phyloP scores from a whole-genome alignment of 495 filamentous ascomycete genomes.

The Neurospora discreta region DNA sequence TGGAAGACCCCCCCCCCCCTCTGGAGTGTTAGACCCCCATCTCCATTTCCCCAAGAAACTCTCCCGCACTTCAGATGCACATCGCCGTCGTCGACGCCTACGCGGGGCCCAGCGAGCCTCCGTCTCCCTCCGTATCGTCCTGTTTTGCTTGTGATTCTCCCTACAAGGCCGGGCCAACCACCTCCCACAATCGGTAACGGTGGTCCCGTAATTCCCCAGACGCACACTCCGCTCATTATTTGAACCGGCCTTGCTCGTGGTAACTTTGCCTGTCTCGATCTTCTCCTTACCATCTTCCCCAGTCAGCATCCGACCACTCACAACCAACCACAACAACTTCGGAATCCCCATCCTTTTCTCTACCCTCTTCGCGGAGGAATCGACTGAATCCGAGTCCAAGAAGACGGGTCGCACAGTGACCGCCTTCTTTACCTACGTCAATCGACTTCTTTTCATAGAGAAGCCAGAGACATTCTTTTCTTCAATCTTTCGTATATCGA shows the following conservation, averaged over 20 bases:
- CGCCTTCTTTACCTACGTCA: slow-evolving; percentile 25
- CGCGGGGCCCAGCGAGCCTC: not conserved
- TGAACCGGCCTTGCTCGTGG: slow-evolving; percentile 22
- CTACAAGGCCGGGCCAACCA: not conserved
- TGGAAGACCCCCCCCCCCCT: not conserved
- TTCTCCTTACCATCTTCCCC: slow-evolving; percentile 15
- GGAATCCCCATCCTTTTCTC: slow-evolving; percentile 9
- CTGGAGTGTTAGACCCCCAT: not conserved
- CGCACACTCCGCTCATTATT: slow-evolving; percentile 19
- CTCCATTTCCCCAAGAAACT: slow-evolving; percentile 16
- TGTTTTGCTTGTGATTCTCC: not conserved
- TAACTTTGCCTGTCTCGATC: slow-evolving; percentile 13
- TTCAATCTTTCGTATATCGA: slow-evolving; percentile 90
- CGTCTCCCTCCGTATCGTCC: not conserved
- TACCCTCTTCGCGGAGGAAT: slow-evolving; percentile 9
- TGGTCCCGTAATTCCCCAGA: not conserved
- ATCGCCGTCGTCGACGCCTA: not conserved
- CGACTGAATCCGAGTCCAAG: slow-evolving; percentile 23
- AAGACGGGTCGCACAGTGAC: slow-evolving; percentile 25
- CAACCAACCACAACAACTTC: slow-evolving; percentile 10
- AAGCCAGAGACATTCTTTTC: slow-evolving; percentile 81
- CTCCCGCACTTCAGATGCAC: not conserved
- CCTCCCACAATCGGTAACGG: not conserved
- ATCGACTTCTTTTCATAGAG: slow-evolving; percentile 45
- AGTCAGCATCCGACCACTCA: slow-evolving; percentile 15